Conservation (phyloP, 352 stramenopile genomes). For the Globisporangium abappressorium region DNA sequence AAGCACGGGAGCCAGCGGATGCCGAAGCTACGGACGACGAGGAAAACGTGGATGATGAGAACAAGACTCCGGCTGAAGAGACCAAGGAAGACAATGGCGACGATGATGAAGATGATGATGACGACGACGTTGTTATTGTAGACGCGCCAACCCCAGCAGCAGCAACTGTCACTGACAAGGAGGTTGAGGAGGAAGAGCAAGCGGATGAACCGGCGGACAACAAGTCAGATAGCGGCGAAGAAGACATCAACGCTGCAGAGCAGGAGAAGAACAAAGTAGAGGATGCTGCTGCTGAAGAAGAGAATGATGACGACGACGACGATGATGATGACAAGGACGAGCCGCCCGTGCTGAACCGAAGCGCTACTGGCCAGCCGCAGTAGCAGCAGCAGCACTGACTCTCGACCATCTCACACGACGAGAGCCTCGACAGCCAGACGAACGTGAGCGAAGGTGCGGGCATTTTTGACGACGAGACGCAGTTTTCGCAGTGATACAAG, state of each 20-base stretch:
- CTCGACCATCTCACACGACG: constrained; percentile 19
- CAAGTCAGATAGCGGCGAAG: constrained; percentile 8
- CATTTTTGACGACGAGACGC: constrained; percentile 42
- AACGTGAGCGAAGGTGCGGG: constrained; percentile 23
- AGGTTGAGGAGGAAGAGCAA: neutral
- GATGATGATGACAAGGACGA: constrained; percentile 12
- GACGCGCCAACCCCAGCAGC: neutral
- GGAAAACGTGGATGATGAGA: neutral
- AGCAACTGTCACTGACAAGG: neutral
- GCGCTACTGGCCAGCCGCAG: constrained; percentile 1
- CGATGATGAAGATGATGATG: constrained; percentile 9
- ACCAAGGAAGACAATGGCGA: neutral
- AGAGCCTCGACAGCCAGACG: constrained; percentile 18
- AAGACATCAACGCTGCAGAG: constrained; percentile 14
- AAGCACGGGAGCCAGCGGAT: neutral
- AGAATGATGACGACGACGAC: constrained; percentile 13
- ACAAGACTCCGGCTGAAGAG: neutral
- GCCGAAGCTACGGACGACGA: neutral
- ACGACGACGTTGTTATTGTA: constrained; percentile 4
- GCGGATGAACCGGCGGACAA: neutral
- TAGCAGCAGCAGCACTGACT: constrained; percentile 11
- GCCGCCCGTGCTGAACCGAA: neutral
- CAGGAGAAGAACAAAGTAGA: constrained; percentile 16
- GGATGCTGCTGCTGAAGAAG: neutral
- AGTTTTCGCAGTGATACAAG: constrained; percentile 22